Percentiles rank a stretch among this genome's conserved stretches.
These are phyloP conservation scores for Arthrobotrys sinensis DNA, from an alignment of 2,329 filamentous ascomycete genomes.

Conservation along the genomic window DNA sequence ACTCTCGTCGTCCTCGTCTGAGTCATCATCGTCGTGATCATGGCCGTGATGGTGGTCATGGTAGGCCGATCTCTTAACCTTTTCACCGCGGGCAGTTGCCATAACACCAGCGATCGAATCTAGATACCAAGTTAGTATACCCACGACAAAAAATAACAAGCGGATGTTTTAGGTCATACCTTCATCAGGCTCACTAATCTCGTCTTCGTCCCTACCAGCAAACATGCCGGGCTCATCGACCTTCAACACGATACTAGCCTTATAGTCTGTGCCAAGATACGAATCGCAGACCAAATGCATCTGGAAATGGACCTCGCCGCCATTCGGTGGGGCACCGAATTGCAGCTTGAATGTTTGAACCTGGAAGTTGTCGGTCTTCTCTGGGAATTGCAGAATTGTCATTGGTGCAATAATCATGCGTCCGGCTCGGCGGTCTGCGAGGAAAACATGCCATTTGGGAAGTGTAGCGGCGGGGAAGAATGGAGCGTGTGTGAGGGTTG, in stretches of 20 bases:
- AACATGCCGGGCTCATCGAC: conserved; percentile 93
- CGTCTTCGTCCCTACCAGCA: conserved; percentile 82
- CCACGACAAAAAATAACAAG: conserved; percentile 10
- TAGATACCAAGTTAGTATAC: conserved; percentile 68
- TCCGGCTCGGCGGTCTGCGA: conserved; percentile 92
- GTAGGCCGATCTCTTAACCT: conserved; percentile 71
- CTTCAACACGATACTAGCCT: conserved; percentile 88
- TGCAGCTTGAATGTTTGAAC: conserved; percentile 98
- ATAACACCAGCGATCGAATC: conserved; percentile 93
- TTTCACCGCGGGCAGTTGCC: conserved; percentile 84
- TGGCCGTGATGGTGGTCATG: conserved; percentile 77
- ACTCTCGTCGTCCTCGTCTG: conserved; percentile 82
- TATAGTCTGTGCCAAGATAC: conserved; percentile 93
- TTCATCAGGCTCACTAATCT: conserved; percentile 98
- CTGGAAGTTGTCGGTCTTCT: conserved; percentile 89
- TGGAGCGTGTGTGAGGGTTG: conserved; percentile 89
- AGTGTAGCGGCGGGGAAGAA: conserved; percentile 91
- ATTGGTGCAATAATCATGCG: conserved; percentile 98
- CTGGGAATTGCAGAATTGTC: conserved; percentile 88
- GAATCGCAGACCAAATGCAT: conserved; percentile 95
- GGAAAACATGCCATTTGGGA: conserved; percentile 93
- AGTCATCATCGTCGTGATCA: conserved; percentile 67
- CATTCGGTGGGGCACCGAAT: conserved; percentile 92
- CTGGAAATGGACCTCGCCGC: conserved; percentile 93
- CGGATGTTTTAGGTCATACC: conserved; percentile 74